Base-by-base conservation (phyloP, 441 rosid species). In the Jatropha multifida region DNA sequence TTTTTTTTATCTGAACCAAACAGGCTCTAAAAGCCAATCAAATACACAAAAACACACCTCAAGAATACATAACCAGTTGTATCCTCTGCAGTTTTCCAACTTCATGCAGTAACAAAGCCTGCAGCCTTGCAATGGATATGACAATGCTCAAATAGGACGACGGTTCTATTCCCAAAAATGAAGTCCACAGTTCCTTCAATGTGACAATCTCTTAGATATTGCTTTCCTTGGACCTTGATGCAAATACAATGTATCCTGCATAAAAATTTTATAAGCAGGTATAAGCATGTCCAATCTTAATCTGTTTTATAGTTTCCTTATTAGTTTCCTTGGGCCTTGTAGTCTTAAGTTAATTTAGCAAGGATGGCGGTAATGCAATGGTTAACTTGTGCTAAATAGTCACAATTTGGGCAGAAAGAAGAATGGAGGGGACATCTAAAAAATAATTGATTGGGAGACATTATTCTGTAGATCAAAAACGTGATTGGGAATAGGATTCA, bases 141-240 rank as follows among this genome's bases (percentile, higher is more conserved):
- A 23, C 23, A 23, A 23, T 23, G 23, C 23, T 23, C 23, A 23
- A 23, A 23, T 23, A 23, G 23, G 97, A 81, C 82, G 9, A 97
- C 93, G 0, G 94, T 94, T 78, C 97, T 96, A 72, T 96, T 96
- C 75, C 98, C 99, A 61, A 94, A 96, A 71, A 92, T 94, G 85
- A 94, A 92, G 86, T 94, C 99, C 65, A 92, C 94, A 2, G 94
- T 89, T 78, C 98, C 99, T 72, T 96, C 99, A 1, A 94, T 83
- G 32, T 96, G 94, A 74, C 97, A 96, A 79, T 91, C 92, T 83
- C 88, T 92, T 79, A 96, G 77, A 75, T 90, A 94, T 58, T 94
- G 97, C 79, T 88, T 96, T 73, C 99, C 99, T 69, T 90, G 55
- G 81, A 96, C 82, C 2, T 98, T 23, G 23, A 23, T 23, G 23